phyloP scores from a whole-genome alignment of 2,329 filamentous ascomycete genomes.

The Thelonectria rubi region DNA sequence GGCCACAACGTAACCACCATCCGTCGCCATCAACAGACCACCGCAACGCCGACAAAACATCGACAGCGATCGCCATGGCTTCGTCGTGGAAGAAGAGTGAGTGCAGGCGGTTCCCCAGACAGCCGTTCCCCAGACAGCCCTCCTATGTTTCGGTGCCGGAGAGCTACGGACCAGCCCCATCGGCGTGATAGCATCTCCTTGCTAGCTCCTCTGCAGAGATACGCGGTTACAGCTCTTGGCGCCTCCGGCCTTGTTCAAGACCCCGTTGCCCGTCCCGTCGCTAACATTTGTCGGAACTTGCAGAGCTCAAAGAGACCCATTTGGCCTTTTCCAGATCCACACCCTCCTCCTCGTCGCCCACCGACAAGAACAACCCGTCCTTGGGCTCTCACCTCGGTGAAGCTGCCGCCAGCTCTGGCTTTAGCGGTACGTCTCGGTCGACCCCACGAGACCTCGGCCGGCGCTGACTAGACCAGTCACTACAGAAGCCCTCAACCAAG shows the following conservation, averaged over 20 bases:
- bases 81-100: not conserved
- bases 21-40: not conserved
- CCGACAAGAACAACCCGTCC: constrained; percentile 1
- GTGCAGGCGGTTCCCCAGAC: not conserved
- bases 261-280: not conserved
- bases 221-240: not conserved
- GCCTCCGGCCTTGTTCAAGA: not conserved
- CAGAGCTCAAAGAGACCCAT: constrained; percentile 26
- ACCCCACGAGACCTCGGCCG: not conserved
- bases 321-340: constrained; percentile 19
- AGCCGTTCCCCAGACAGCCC: not conserved
- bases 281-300: not conserved
- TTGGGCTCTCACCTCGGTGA: not conserved
- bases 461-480: constrained; percentile 3
- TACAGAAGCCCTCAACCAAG: constrained; percentile 78
- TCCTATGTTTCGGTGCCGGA: no score
- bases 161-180: no score
- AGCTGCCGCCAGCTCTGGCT: not conserved
- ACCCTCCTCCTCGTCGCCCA: constrained; percentile 3
- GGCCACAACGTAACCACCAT: not conserved
- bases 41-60: not conserved
- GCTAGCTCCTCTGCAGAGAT: not conserved
- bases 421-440: constrained; percentile 6
- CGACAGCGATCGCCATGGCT: not conserved
- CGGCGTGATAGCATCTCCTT: no score